These are phyloP conservation scores for Neurospora sp. DNA, from an alignment of 495 filamentous ascomycete species.

Conservation along the genomic window DNA sequence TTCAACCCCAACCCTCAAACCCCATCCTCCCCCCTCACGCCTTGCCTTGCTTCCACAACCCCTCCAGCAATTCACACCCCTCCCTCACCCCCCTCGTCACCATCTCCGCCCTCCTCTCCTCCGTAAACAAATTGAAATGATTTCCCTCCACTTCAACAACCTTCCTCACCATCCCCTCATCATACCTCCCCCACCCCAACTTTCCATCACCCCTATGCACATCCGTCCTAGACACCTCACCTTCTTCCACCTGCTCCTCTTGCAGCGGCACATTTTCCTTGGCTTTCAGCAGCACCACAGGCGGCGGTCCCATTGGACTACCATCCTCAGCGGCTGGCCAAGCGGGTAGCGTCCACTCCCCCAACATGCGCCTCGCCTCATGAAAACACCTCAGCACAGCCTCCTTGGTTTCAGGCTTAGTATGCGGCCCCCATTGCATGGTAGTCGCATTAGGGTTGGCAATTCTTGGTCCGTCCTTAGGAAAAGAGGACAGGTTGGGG, in stretches of 20 bases:
- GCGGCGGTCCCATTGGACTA: constrained; percentile 20
- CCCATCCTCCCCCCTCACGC: neutral
- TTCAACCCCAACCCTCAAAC: neutral
- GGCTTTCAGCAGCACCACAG: constrained; percentile 29
- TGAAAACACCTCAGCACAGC: constrained; percentile 23
- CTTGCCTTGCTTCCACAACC: neutral
- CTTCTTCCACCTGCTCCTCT: neutral
- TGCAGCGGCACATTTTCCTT: constrained; percentile 19
- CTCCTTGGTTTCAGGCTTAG: constrained; percentile 26
- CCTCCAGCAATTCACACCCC: constrained; percentile 25
- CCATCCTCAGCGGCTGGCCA: no score
- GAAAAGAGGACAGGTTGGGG: constrained; percentile 5
- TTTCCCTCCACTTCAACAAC: constrained; percentile 31
- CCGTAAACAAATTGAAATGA: constrained; percentile 33
- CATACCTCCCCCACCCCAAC: constrained; percentile 33
- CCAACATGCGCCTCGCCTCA: constrained; percentile 13
- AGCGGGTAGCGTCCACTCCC: no score
- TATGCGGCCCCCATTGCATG: constrained; percentile 19
- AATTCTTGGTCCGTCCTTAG: neutral
- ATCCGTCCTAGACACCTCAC: constrained; percentile 24
- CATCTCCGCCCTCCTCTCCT: constrained; percentile 13
- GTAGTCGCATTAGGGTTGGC: neutral
- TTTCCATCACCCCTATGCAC: constrained; percentile 14
- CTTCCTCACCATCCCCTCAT: constrained; percentile 21
- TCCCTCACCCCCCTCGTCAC: constrained; percentile 21